Percentiles rank a stretch among this genome's conserved stretches.
Conservation (phyloP, 345 rosid species). For the Syzygium grande region DNA sequence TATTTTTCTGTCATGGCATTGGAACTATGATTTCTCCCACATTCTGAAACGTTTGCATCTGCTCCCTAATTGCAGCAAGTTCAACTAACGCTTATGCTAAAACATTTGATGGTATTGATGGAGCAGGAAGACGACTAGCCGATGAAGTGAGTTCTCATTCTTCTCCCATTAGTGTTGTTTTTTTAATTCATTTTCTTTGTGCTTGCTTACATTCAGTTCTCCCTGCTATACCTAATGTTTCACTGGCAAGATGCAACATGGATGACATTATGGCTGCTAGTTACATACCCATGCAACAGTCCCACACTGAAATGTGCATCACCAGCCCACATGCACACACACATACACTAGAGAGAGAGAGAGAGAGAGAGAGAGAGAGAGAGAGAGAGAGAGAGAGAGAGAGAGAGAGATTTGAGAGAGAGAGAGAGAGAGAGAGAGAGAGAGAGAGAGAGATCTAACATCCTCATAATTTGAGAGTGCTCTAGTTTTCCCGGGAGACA, state of each 20-base stretch:
- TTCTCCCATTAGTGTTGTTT: background rate
- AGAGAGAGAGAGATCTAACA: too few species aligned
- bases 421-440: too few species aligned
- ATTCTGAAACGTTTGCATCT: background rate
- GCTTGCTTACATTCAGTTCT: background rate
- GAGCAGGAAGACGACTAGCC: constrained; percentile 92
- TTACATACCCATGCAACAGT: background rate
- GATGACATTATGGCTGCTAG: background rate
- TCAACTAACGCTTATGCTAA: constrained; percentile 67
- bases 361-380: background rate
- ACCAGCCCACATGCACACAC: background rate
- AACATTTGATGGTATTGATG: constrained; percentile 85
- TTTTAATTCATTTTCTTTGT: background rate
- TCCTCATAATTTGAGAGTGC: too few species aligned
- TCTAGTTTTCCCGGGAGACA: too few species aligned
- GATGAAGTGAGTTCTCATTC: constrained; percentile 58
- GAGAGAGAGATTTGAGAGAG: too few species aligned
- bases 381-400: too few species aligned
- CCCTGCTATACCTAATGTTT: background rate
- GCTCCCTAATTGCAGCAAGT: constrained; percentile 53
- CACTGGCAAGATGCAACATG: background rate
- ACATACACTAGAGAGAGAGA: background rate
- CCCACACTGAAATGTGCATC: background rate
- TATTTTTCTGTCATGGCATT: background rate
- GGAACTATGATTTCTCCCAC: background rate